Conservation (phyloP, 768 basidiomycete species). For the Pulveroboletus sp. region DNA sequence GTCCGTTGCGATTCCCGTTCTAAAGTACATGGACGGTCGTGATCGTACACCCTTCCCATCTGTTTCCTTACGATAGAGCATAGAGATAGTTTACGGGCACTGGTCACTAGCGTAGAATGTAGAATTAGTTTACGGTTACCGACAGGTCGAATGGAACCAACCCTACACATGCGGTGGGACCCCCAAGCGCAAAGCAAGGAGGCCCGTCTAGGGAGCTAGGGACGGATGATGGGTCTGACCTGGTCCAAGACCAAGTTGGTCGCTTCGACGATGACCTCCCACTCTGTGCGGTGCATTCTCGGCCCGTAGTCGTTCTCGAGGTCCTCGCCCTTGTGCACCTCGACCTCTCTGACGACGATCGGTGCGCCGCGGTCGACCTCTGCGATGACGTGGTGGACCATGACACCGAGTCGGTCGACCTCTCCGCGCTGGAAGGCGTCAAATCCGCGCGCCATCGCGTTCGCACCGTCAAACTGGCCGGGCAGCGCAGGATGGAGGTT, state of each 20-base stretch:
- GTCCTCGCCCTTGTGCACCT: slow-evolving; percentile 66
- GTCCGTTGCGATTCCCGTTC: slow-evolving; percentile 27
- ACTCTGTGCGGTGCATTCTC: slow-evolving; percentile 79
- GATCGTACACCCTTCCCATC: background rate
- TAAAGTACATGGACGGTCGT: slow-evolving; percentile 13
- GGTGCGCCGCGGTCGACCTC: slow-evolving; percentile 94
- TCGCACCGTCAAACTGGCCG: slow-evolving; percentile 93
- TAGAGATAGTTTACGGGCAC: slow-evolving; percentile 16
- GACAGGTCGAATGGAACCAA: slow-evolving; percentile 1
- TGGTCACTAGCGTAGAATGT: slow-evolving; percentile 8
- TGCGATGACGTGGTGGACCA: slow-evolving; percentile 91
- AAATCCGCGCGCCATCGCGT: slow-evolving; percentile 84
- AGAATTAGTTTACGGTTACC: slow-evolving; percentile 16
- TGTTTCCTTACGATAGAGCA: slow-evolving; percentile 4
- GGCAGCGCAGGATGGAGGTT: slow-evolving; percentile 96
- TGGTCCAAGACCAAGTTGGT: slow-evolving; percentile 66
- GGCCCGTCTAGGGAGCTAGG: too few relatives aligned
- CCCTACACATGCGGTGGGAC: too few relatives aligned
- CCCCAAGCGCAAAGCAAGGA: too few relatives aligned
- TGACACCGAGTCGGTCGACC: slow-evolving; percentile 72
- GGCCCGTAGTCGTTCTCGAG: slow-evolving; percentile 62
- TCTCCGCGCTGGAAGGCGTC: slow-evolving; percentile 85
- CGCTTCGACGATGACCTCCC: slow-evolving; percentile 87
- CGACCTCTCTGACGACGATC: slow-evolving; percentile 73
- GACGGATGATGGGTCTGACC: slow-evolving; percentile 26